Base-by-base conservation (phyloP, 257 asterid species). In the Salvia hispanica region DNA sequence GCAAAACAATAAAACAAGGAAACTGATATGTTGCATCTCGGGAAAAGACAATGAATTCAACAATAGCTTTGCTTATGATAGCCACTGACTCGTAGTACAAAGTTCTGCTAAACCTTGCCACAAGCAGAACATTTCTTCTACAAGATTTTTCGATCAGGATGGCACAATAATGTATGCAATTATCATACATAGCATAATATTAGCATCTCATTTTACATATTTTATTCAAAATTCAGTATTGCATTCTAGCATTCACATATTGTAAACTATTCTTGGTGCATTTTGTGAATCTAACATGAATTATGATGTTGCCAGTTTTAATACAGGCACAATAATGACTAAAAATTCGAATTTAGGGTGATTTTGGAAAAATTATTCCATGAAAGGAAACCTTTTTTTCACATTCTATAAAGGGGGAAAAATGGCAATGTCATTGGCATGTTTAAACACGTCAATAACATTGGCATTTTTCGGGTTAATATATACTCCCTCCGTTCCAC, bases 1-100 rank as follows among this genome's bases (percentile, higher is more conserved):
- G 2, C 42, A 71, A 69, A 55, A 9, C 39, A 54, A 48, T 21
- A 6, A 60, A 56, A 43, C 13, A 25, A 62, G 15, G 28, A 58
- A 56, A 37, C n/a, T 42, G 59, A 34, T 25, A 40, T 21, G 75
- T 54, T 74, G 51, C 34, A 54, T 60, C 64, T 6, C 13, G 44
- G 31, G 14, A 21, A 15, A 39, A 59, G 34, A 57, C 11, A 25
- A 54, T 4, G 40, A 47, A 36, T 53, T 43, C 15, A 14, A 46
- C 8, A 10, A 16, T 12, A 56, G 45, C 37, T 12, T 44, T 12
- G 54, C 54, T 12, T 11, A 13, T 3, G 48, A 37, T 21, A 6
- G 28, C n/a, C 25, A 53, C 40, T 18, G 3, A 51, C 42, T 9
- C 54, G 14, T 40, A 58, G 54, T 4, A 34, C 57, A 43, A 42